Percentiles rank a stretch among this genome's conserved stretches.
These are phyloP conservation scores for Fusarium camptoceras DNA, from an alignment of 2,329 filamentous ascomycete species.

Conservation along the genomic window DNA sequence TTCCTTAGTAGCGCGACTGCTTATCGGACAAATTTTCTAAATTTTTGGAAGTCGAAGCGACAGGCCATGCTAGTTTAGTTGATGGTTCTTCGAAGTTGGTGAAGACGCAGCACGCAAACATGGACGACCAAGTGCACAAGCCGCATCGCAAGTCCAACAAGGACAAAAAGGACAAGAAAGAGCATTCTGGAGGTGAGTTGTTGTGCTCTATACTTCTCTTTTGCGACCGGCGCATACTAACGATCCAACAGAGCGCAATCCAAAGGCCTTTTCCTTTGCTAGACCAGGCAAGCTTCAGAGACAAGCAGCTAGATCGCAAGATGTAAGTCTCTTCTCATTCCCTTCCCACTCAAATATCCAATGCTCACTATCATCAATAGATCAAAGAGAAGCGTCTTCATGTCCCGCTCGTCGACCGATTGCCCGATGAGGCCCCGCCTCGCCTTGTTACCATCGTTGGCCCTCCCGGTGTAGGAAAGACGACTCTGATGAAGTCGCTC, in stretches of 20 bases:
- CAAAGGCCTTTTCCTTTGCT: constrained; percentile 89
- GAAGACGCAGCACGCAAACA: constrained; percentile 57
- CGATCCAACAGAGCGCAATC: constrained; percentile 72
- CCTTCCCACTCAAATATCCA: not conserved
- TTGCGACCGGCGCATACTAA: constrained; percentile 39
- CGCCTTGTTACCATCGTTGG: constrained; percentile 94
- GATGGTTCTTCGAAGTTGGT: constrained; percentile 40
- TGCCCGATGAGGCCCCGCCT: constrained; percentile 94
- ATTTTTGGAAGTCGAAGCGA: constrained; percentile 40
- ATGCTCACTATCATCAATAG: constrained; percentile 57
- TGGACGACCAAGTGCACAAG: constrained; percentile 87
- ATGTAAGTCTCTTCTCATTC: constrained; percentile 62
- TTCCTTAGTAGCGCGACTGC: constrained; percentile 6
- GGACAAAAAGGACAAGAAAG: constrained; percentile 80
- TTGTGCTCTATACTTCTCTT: not conserved
- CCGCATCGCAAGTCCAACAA: constrained; percentile 90
- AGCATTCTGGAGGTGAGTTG: constrained; percentile 48
- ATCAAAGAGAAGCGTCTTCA: constrained; percentile 96
- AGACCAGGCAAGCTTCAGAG: constrained; percentile 84
- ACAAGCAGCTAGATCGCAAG: constrained; percentile 77
- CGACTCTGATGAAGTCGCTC: constrained; percentile 92
- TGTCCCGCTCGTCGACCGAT: constrained; percentile 93
- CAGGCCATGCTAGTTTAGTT: constrained; percentile 30
- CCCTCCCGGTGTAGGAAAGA: constrained; percentile 94
- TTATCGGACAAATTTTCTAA: constrained; percentile 46